Base-by-base conservation (phyloP, 768 basidiomycete species). In the Russula sp. region DNA sequence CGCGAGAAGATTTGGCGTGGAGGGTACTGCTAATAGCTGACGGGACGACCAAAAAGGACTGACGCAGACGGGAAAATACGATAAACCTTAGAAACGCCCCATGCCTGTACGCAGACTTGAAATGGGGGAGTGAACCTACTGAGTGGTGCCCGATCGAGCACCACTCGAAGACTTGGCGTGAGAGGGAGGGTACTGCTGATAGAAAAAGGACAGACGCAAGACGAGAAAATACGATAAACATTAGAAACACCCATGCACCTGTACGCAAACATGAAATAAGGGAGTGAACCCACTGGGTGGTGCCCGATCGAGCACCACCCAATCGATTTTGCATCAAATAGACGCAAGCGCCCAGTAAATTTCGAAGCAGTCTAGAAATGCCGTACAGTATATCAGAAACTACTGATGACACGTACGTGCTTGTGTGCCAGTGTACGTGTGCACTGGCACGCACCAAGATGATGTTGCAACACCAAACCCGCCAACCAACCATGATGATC, bases 71-170 rank as follows among this genome's bases (percentile, higher is more conserved):
- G 30, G 57, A 48, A 16, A 9, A 48, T 6, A 9, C 9, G 30
- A 30, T 42, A 18, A 36, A 36, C 44, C 53, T 13, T 34, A 8
- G 1, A 18, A 40, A 26, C 36, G 24, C 30, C 54, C 54, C 16
- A 20, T 20, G 26, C 56, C 9, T 26, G 36, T 30, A 7, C 14
- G 34, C 34, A 34, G 8, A 9, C 34, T 34, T 34, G 38, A 36
- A 36, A 36, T 7, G 16, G 18, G 16, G 16, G 42, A 44, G 10
- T 20, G 24, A 14, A 36, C 57, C 24, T 22, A 13, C 24, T n/a
- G 48, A 50, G 24, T n/a, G 57, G 51, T 28, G 58, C 38, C 36
- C 34, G 58, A 60, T 52, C 59, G 36, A 48, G 11, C 50, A 51
- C 28, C 36, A 30, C 50, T 24, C n/a, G n/a, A n/a, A n/a, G n/a